Evolutionary conservation across 306 rosid genomes (phyloP).

Genomic region (Rosa persica): DNA sequence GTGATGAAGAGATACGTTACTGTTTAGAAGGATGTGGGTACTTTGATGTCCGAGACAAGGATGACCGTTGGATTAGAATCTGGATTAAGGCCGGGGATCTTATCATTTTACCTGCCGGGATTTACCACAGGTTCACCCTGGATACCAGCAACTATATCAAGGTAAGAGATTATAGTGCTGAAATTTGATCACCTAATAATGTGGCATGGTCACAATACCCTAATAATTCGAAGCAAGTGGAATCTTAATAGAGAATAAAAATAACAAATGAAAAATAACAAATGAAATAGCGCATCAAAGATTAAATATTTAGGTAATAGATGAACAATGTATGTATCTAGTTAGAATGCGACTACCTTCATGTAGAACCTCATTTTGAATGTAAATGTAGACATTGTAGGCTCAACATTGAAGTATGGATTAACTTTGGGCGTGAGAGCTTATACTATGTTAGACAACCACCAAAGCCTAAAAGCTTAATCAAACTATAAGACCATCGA

Average conservation of each 20-base stretch:
- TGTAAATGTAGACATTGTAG: too few relatives aligned
- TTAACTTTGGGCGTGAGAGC: neutral
- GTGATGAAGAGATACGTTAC: constrained; percentile 87
- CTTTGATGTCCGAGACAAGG: constrained; percentile 78
- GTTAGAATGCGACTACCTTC: neutral
- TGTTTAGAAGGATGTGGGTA: constrained; percentile 88
- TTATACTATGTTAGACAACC: neutral
- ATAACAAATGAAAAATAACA: neutral
- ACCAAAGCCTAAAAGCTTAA: neutral
- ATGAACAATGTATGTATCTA: neutral
- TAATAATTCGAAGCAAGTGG: neutral
- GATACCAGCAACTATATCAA: constrained; percentile 70
- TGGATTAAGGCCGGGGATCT: constrained; percentile 88
- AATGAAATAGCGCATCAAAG: neutral
- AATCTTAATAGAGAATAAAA: neutral
- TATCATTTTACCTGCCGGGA: constrained; percentile 93
- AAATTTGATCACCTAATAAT: constrained; percentile 1
- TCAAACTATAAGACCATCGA: neutral
- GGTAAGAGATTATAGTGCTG: constrained; percentile 38
- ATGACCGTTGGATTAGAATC: constrained; percentile 83
- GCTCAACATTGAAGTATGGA: neutral
- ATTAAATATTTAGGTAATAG: neutral
- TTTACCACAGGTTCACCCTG: constrained; percentile 87
- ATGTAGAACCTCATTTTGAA: neutral
- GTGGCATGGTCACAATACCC: neutral